Percentiles rank a stretch among this genome's conserved stretches.
Evolutionary conservation across 2,329 filamentous ascomycete species (phyloP).

Genomic region (Colletotrichum sp.): DNA sequence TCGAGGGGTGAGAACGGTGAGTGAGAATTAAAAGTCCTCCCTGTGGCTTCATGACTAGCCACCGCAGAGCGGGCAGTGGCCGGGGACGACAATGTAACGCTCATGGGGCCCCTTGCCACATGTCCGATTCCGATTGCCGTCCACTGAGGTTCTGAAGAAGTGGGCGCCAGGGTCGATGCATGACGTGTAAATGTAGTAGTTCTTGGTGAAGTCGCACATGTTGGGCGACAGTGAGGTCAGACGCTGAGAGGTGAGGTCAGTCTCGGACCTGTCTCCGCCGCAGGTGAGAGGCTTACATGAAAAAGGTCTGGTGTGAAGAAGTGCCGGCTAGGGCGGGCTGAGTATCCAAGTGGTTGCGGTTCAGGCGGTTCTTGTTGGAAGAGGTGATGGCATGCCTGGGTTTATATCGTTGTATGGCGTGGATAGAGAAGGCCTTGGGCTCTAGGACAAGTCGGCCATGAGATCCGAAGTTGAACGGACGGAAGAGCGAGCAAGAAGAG

Average conservation of each 20-base stretch:
- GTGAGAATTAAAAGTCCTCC: neutral
- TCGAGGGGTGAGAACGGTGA: neutral
- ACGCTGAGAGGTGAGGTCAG: neutral
- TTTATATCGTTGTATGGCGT: neutral
- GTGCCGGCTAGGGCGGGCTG: neutral
- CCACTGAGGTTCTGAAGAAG: conserved; percentile 73
- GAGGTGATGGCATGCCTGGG: neutral
- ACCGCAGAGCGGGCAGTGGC: conserved; percentile 57
- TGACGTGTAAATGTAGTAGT: conserved; percentile 78
- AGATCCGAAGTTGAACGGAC: conserved; percentile 9
- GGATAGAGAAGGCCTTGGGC: neutral
- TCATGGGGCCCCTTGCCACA: conserved; percentile 74
- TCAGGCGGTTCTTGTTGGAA: neutral
- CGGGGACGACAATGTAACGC: conserved; percentile 73
- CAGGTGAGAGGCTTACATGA: neutral
- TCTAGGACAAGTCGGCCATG: neutral
- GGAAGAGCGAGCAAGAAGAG: conserved; percentile 2
- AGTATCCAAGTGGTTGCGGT: neutral
- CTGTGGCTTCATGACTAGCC: conserved; percentile 26
- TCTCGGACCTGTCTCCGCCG: neutral
- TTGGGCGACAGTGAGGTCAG: conserved; percentile 21
- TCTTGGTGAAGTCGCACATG: conserved; percentile 73
- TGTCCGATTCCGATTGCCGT: conserved; percentile 64
- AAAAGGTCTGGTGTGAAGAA: neutral
- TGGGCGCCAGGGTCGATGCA: conserved; percentile 73